Evolutionary conservation across 2,329 filamentous ascomycete genomes (phyloP).

Genomic region (Orbilia javanica): DNA sequence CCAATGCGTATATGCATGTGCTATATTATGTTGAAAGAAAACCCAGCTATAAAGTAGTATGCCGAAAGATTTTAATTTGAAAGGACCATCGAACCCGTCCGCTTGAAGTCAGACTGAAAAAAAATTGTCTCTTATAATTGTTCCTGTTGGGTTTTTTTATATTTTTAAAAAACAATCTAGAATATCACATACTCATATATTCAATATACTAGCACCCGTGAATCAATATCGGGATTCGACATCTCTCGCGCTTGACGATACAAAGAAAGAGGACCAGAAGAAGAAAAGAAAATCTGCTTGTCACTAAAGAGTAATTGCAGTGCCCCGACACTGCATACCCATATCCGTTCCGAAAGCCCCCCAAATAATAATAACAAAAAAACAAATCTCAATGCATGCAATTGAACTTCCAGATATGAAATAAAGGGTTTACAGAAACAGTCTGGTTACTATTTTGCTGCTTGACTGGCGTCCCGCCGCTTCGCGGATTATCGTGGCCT

Average conservation of each 20-base stretch:
- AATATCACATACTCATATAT: background rate
- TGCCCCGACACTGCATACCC: constrained; percentile 17
- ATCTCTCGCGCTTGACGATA: background rate
- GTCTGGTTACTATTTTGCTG: constrained; percentile 17
- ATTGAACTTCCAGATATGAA: constrained; percentile 29
- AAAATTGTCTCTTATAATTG: background rate
- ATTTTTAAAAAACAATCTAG: background rate
- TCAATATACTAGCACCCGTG: constrained; percentile 13
- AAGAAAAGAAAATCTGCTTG: background rate
- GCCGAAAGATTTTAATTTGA: constrained; percentile 39
- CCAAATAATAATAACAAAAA: background rate
- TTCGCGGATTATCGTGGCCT: constrained; percentile 39
- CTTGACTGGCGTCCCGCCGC: constrained; percentile 27
- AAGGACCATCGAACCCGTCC: constrained; percentile 23
- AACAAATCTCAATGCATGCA: constrained; percentile 14
- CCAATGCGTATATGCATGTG: background rate
- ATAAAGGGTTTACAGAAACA: constrained; percentile 12
- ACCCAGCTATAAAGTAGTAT: background rate
- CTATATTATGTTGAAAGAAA: background rate
- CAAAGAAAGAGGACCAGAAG: background rate
- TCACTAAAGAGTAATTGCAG: constrained; percentile 25
- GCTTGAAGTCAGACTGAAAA: constrained; percentile 3
- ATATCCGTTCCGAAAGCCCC: constrained; percentile 4
- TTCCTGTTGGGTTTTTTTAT: background rate
- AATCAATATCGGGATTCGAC: constrained; percentile 1